Conservation (phyloP, 2,329 filamentous ascomycete species). For the Zymoseptoria ardabiliae region DNA sequence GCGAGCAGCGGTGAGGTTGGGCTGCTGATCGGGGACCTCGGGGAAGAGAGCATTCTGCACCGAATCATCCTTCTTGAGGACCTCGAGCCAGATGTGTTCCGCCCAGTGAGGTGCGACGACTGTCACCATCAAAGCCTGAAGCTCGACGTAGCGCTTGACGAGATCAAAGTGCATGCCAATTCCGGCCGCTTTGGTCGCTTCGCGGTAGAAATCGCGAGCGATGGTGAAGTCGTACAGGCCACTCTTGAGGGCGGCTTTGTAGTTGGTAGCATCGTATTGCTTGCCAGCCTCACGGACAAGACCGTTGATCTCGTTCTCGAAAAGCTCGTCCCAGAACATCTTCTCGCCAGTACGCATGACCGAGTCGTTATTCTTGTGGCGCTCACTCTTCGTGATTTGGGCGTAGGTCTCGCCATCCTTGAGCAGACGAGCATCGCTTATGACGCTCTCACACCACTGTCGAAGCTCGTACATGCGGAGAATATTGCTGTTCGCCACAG, state of each 20-base stretch:
- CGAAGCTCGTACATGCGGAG: constrained; percentile 74
- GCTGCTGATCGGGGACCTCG: constrained; percentile 56
- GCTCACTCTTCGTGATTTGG: constrained; percentile 35
- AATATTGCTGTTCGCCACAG: constrained; percentile 85
- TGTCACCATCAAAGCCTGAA: constrained; percentile 74
- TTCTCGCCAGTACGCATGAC: constrained; percentile 69
- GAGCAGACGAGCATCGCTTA: constrained; percentile 51
- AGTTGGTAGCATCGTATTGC: constrained; percentile 72
- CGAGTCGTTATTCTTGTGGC: constrained; percentile 45
- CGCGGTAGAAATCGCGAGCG: constrained; percentile 84
- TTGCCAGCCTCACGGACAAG: constrained; percentile 70
- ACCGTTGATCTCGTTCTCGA: constrained; percentile 86
- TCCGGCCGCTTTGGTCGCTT: constrained; percentile 66
- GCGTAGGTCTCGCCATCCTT: constrained; percentile 38
- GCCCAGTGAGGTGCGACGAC: constrained; percentile 89
- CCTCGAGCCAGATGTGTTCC: constrained; percentile 89
- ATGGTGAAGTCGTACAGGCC: constrained; percentile 86
- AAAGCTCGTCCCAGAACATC: constrained; percentile 77
- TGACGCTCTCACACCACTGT: constrained; percentile 86
- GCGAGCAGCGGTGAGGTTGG: constrained; percentile 65
- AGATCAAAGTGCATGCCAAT: constrained; percentile 82
- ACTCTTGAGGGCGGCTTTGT: constrained; percentile 76
- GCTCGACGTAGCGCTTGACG: constrained; percentile 71
- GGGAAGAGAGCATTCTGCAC: constrained; percentile 78
- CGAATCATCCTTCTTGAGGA: constrained; percentile 66